Conservation (phyloP, 179 eudicot species). For the Actinidia polygama region DNA sequence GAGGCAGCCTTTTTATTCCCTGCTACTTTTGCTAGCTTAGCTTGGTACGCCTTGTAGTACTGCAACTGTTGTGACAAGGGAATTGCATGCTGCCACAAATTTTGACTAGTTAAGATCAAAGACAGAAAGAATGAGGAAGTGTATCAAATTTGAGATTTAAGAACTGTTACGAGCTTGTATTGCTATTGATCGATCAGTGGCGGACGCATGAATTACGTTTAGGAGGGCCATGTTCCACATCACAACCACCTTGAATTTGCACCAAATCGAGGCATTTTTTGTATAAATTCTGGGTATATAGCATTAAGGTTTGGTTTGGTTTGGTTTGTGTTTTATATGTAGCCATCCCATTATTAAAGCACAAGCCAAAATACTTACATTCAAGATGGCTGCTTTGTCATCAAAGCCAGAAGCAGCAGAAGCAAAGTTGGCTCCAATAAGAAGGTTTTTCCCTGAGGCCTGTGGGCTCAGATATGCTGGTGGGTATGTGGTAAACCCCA, state of each 20-base stretch:
- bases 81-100: conserved; percentile 73
- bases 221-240: too few species aligned
- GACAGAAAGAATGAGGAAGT: too few species aligned
- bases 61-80: conserved; percentile 72
- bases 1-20: conserved; percentile 68
- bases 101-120: neutral
- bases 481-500: conserved; percentile 79
- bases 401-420: conserved; percentile 96
- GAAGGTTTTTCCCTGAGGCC: conserved; percentile 85
- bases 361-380: conserved; percentile 35
- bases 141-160: too few species aligned
- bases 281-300: too few species aligned
- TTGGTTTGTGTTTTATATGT: too few species aligned
- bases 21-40: conserved; percentile 65
- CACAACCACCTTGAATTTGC: too few species aligned
- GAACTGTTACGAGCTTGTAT: too few species aligned
- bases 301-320: too few species aligned
- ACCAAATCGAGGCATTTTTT: too few species aligned
- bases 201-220: too few species aligned
- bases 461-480: conserved; percentile 92
- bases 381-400: conserved; percentile 66
- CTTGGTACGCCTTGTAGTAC: conserved; percentile 85
- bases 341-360: too few species aligned
- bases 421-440: conserved; percentile 85
- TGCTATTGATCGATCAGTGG: too few species aligned